phyloP scores from a whole-genome alignment of 139 green algal genomes.

The Chlamydomonas schloesseri region DNA sequence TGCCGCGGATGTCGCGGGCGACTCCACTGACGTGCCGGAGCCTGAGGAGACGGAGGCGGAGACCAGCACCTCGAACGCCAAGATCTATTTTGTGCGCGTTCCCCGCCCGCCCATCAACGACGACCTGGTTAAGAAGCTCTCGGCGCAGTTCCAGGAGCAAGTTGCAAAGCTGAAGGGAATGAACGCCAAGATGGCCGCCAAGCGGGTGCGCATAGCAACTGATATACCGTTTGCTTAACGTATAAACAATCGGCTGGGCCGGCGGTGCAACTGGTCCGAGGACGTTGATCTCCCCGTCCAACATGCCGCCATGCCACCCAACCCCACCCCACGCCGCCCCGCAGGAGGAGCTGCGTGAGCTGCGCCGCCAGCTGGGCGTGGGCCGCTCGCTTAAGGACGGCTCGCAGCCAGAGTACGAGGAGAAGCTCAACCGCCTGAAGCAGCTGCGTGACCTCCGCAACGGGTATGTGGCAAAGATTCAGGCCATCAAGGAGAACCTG shows the following conservation, averaged over 20 bases:
- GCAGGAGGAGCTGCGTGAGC: constrained; percentile 64
- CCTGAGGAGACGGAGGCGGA: constrained; percentile 26
- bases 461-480: constrained; percentile 16
- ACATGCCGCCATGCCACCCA: too few species aligned
- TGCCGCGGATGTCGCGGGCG: constrained; percentile 4
- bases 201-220: constrained; percentile 54
- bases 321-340: background rate
- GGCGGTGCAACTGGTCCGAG: background rate
- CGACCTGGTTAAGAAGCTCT: constrained; percentile 51
- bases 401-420: constrained; percentile 67
- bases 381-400: constrained; percentile 57
- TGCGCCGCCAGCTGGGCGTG: constrained; percentile 57
- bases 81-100: constrained; percentile 65
- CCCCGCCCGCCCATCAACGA: constrained; percentile 61
- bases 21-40: constrained; percentile 39
- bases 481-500: constrained; percentile 37
- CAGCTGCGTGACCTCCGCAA: constrained; percentile 58
- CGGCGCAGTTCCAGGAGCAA: constrained; percentile 51
- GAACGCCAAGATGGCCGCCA: constrained; percentile 56
- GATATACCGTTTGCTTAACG: too few species aligned
- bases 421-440: constrained; percentile 64
- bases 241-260: background rate
- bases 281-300: background rate
- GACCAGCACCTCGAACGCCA: background rate
- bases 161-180: constrained; percentile 63